Evolutionary conservation across 2,329 filamentous ascomycete genomes (phyloP).

Genomic region (Herpotrichia juniperi): DNA sequence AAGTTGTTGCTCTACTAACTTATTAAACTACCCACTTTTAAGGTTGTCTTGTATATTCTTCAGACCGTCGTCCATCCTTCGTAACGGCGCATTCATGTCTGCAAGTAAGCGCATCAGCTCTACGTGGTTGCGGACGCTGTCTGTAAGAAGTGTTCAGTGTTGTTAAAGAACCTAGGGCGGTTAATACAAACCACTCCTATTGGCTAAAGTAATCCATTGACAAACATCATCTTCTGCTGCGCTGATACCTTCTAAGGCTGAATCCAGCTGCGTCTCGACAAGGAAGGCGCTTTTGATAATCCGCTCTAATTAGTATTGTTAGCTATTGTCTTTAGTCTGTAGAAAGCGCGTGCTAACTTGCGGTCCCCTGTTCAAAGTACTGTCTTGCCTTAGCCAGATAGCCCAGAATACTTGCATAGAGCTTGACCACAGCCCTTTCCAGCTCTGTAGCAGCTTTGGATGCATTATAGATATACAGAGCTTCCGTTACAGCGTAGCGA

Average conservation of each 20-base stretch:
- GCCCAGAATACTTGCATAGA: slow-evolving; percentile 16
- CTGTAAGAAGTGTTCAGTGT: slow-evolving; percentile 10
- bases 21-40: slow-evolving; percentile 10
- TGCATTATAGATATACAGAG: slow-evolving; percentile 7
- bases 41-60: slow-evolving; percentile 14
- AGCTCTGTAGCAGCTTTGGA: slow-evolving; percentile 4
- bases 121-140: slow-evolving; percentile 6
- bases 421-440: slow-evolving; percentile 11
- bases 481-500: slow-evolving; percentile 14
- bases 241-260: slow-evolving; percentile 9
- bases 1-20: slow-evolving; percentile 1
- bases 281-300: slow-evolving; percentile 14
- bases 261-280: slow-evolving; percentile 5
- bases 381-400: slow-evolving; percentile 17
- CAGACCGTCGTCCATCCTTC: slow-evolving; percentile 15
- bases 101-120: slow-evolving; percentile 8
- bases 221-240: slow-evolving; percentile 11
- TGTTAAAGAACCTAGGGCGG: neutral
- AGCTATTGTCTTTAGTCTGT: slow-evolving; percentile 1
- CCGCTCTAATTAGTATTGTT: slow-evolving; percentile 8
- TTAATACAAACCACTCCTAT: slow-evolving; percentile 14
- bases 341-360: slow-evolving; percentile 11
- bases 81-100: slow-evolving; percentile 11
- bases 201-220: slow-evolving; percentile 14
- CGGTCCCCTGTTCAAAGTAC: slow-evolving; percentile 14